Evolutionary conservation across 164 flowering plant genomes (phyloP).

Genomic region (Macadamia tetraphylla): DNA sequence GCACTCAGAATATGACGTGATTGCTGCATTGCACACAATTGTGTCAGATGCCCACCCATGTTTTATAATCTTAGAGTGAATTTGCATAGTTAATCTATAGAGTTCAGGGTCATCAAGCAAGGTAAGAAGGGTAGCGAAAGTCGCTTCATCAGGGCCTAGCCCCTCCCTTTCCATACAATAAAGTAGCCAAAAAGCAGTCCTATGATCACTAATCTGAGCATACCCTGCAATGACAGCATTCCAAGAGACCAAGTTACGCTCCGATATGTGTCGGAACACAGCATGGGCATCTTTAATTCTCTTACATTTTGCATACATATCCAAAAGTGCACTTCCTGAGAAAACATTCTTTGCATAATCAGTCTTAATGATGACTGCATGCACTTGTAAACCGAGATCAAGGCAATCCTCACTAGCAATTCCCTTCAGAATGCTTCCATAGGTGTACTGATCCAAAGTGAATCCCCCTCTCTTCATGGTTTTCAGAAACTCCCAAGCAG

Average conservation of each 20-base stretch:
- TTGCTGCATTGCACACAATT: slow-evolving; percentile 54
- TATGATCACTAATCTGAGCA: slow-evolving; percentile 34
- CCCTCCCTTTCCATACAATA: slow-evolving; percentile 55
- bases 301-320: slow-evolving; percentile 75
- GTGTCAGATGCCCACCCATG: slow-evolving; percentile 34
- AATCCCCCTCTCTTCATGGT: slow-evolving; percentile 47
- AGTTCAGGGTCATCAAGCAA: slow-evolving; percentile 41
- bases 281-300: slow-evolving; percentile 48
- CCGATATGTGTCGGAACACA: slow-evolving; percentile 41
- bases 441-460: slow-evolving; percentile 47
- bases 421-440: slow-evolving; percentile 68
- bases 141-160: slow-evolving; percentile 53
- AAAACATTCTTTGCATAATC: slow-evolving; percentile 51
- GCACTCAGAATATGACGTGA: slow-evolving; percentile 69
- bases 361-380: slow-evolving; percentile 44
- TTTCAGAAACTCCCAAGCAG: slow-evolving; percentile 35
- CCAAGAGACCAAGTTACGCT: slow-evolving; percentile 63
- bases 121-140: slow-evolving; percentile 63
- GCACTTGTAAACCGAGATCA: slow-evolving; percentile 49
- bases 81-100: slow-evolving; percentile 33
- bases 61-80: slow-evolving; percentile 59
- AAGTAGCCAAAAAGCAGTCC: slow-evolving; percentile 42
- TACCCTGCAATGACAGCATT: slow-evolving; percentile 65
- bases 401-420: slow-evolving; percentile 25
- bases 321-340: slow-evolving; percentile 62